Conservation (phyloP, 2,329 filamentous ascomycete species). For the Thermomyces lanuginosus region DNA sequence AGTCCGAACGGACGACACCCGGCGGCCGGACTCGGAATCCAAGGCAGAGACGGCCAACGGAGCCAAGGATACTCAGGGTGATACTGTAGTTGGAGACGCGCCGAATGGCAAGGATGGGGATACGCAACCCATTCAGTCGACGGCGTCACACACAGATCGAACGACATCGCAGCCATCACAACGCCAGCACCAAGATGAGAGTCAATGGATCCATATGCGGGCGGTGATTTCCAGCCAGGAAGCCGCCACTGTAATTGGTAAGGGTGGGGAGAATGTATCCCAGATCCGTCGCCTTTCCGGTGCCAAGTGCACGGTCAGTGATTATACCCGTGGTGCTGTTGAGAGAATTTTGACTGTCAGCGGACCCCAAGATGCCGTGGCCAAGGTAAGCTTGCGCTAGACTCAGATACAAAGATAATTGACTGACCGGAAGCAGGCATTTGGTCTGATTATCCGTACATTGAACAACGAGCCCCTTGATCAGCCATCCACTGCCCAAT, state of each 20-base stretch:
- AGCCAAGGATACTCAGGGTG: constrained; percentile 45
- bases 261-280: constrained; percentile 95
- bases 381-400: constrained; percentile 58
- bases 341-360: constrained; percentile 97
- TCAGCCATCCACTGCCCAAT: constrained; percentile 74
- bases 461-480: constrained; percentile 92
- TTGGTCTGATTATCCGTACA: constrained; percentile 93
- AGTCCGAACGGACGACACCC: constrained; percentile 45
- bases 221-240: constrained; percentile 95
- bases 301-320: constrained; percentile 96
- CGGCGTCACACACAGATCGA: constrained; percentile 38
- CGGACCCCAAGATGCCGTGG: constrained; percentile 86
- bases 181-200: constrained; percentile 58
- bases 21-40: constrained; percentile 28
- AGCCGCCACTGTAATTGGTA: constrained; percentile 94
- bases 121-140: constrained; percentile 44
- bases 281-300: constrained; percentile 89
- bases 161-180: constrained; percentile 26
- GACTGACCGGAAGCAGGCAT: constrained; percentile 45
- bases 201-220: constrained; percentile 89
- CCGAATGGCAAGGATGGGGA: constrained; percentile 40
- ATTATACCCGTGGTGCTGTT: constrained; percentile 91
- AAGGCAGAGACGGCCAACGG: constrained; percentile 26
- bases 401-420: too few relatives aligned
- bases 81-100: constrained; percentile 52